Evolutionary conservation across 1,284 basidiomycete genomes (phyloP), one percentile per base, ranked within the genome.

Genomic region (Salmacisia buchloeana): DNA sequence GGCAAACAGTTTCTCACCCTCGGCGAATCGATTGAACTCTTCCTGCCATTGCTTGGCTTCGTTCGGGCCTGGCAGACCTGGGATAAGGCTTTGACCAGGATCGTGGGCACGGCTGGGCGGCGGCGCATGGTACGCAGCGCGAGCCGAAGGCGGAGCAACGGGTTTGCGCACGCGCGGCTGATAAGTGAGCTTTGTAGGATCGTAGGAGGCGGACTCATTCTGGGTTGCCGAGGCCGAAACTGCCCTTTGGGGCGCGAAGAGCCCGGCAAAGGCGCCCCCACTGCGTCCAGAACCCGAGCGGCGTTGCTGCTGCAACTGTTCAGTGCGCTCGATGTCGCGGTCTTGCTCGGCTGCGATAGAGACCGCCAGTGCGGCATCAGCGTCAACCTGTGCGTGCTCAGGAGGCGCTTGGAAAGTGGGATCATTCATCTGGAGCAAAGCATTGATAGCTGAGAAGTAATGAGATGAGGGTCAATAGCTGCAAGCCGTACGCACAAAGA

Each of bases 31-130:
- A 31, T 74, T 74, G 64, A 74, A 69, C 46, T 72, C 71, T 15
- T 74, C 71, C 58, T 73, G 71, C 72, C 72, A 74, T 46, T 68
- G 67, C 60, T 73, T 73, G 31, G 72, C 72, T 45, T 74, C 72
- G 59, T 69, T 69, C 2, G 72, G 65, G n/a, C 72, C 72, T 2
- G 72, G 72, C 63, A 71, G 64, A 12, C 67, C 69, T 9, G 70
- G 63, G 9, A 71, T 52, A 31, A 67, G 34, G 59, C 69, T 69
- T 39, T 70, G 63, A 1, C 49, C 35, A 18, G 58, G 58, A 23
- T 34, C 35, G n/a, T 43, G 57, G 25, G 35, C 43, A 31, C 41
- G 58, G 4, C 52, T 27, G 0, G 58, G 63, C 1, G 59, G 63
- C 12, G 60, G 49, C 2, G 63, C 39, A 7, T 43, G 10, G 36